phyloP scores from a whole-genome alignment of 2,329 filamentous ascomycete species.

The Plenodomus biglobosus region DNA sequence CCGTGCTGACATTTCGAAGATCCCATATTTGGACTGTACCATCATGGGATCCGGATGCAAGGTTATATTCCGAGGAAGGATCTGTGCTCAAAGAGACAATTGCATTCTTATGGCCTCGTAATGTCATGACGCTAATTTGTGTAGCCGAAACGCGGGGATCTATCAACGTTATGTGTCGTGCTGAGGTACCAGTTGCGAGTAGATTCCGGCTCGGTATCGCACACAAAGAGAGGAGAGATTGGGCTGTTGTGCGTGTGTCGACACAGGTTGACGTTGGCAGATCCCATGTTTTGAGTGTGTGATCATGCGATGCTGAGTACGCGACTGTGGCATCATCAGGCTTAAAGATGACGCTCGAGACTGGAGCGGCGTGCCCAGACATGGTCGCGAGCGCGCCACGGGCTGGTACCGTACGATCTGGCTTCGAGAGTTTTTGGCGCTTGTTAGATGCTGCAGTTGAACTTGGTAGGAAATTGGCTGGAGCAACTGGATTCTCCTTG shows the following conservation, averaged over 20 bases:
- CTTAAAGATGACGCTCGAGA: slow-evolving; percentile 82
- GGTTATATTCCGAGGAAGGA: slow-evolving; percentile 72
- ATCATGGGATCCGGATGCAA: slow-evolving; percentile 89
- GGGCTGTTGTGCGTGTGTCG: slow-evolving; percentile 78
- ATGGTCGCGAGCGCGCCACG: slow-evolving; percentile 78
- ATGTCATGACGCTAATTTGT: slow-evolving; percentile 81
- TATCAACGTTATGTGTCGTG: slow-evolving; percentile 86
- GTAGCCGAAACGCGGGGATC: slow-evolving; percentile 80
- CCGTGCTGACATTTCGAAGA: slow-evolving; percentile 68
- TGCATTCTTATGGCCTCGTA: slow-evolving; percentile 82
- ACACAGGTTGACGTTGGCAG: slow-evolving; percentile 78
- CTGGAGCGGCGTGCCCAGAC: slow-evolving; percentile 69
- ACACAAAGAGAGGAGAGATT: slow-evolving; percentile 77
- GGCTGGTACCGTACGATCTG: slow-evolving; percentile 65
- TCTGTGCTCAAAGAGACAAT: slow-evolving; percentile 62
- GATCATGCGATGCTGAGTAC: slow-evolving; percentile 89
- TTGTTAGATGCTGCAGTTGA: slow-evolving; percentile 67
- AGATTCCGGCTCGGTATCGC: slow-evolving; percentile 68
- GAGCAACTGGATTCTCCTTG: slow-evolving; percentile 71
- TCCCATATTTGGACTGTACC: slow-evolving; percentile 95
- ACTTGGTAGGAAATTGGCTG: slow-evolving; percentile 67
- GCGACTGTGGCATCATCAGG: slow-evolving; percentile 81
- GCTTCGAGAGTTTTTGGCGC: slow-evolving; percentile 68
- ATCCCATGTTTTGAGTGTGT: slow-evolving; percentile 88
- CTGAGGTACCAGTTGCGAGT: slow-evolving; percentile 75